These are phyloP conservation scores for Pleodorina starrii DNA, from an alignment of 139 green algal genomes.

Conservation along the genomic window DNA sequence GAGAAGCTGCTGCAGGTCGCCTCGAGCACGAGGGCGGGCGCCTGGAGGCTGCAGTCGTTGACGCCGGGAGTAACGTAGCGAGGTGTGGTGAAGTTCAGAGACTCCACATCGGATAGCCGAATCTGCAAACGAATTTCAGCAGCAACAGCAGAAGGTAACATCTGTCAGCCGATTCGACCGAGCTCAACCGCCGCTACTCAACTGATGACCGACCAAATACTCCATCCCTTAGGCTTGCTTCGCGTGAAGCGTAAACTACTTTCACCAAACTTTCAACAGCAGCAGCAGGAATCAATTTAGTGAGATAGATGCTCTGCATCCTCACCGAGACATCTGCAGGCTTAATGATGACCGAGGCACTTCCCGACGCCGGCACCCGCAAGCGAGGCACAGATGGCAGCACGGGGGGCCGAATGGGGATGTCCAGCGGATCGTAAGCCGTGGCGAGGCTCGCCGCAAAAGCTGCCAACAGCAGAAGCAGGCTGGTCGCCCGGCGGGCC, in stretches of 20 bases:
- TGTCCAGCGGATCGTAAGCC: background rate
- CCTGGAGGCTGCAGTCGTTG: background rate
- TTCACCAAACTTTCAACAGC: background rate
- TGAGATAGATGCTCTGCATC: background rate
- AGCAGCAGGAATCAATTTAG: background rate
- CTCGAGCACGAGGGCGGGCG: conserved; percentile 6
- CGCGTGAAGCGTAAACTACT: background rate
- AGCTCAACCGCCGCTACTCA: background rate
- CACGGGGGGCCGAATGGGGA: background rate
- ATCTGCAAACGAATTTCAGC: background rate
- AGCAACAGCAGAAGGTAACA: background rate
- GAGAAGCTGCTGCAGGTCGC: background rate
- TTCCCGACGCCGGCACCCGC: background rate
- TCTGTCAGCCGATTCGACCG: background rate
- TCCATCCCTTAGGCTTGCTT: background rate
- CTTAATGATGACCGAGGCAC: background rate
- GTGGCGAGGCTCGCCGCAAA: too few species aligned
- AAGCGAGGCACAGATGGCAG: background rate
- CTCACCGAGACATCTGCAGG: background rate
- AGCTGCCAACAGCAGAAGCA: too few species aligned
- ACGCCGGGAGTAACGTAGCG: background rate
- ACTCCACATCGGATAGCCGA: background rate
- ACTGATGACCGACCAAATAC: background rate
- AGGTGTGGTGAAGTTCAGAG: background rate
- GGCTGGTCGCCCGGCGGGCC: too few species aligned